phyloP scores from a whole-genome alignment of 225 moss, liverwort and hornwort species.

The Pseudisothecium myosuroides region DNA sequence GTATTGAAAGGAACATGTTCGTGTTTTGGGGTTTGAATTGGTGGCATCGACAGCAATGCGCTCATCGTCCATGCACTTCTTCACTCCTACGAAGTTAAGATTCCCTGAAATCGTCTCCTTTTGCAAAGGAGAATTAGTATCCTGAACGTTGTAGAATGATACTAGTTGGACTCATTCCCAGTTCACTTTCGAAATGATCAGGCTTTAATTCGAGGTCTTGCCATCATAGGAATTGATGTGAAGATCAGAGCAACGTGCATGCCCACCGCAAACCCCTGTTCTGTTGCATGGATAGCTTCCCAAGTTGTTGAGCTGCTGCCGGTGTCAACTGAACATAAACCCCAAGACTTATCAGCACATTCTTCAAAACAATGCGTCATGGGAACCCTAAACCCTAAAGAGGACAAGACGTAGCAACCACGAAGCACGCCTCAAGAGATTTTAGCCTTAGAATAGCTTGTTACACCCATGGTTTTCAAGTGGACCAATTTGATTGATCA shows the following conservation, averaged over 20 bases:
- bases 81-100: slow-evolving; percentile 62
- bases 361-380: neutral
- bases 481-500: neutral
- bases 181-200: slow-evolving; percentile 42
- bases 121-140: slow-evolving; percentile 19
- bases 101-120: slow-evolving; percentile 27
- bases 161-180: slow-evolving; percentile 50
- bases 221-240: slow-evolving; percentile 71
- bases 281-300: slow-evolving; percentile 65
- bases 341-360: neutral
- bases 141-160: slow-evolving; percentile 57
- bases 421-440: neutral
- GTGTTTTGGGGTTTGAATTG: neutral
- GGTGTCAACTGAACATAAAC: slow-evolving; percentile 15
- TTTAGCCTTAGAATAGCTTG: neutral
- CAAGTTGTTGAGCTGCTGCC: slow-evolving; percentile 61
- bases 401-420: neutral
- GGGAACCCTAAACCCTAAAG: neutral
- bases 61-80: slow-evolving; percentile 26
- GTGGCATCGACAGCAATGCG: no score
- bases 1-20: neutral
- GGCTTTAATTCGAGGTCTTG: slow-evolving; percentile 46
- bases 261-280: slow-evolving; percentile 59
- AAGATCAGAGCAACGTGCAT: slow-evolving; percentile 52
- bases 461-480: neutral